Base-by-base conservation (phyloP, 2,329 filamentous ascomycete species). In the Aspergillus fijiensis region DNA sequence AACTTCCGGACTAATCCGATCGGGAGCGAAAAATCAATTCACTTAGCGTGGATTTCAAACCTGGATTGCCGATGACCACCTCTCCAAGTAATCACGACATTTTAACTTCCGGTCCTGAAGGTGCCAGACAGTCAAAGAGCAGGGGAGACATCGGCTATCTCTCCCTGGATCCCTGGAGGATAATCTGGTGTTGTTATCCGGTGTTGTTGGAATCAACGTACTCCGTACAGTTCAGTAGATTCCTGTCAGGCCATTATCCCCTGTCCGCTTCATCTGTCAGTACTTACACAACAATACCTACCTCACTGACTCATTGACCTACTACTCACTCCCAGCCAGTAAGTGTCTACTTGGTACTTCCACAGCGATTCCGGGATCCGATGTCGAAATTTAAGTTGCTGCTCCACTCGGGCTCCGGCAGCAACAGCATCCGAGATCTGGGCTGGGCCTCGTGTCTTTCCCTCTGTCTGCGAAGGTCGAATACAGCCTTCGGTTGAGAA, bases 371-470 rank as follows among this genome's bases (percentile, higher is more conserved):
- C 23, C 23, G 35, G 14, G 25, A 25, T 54, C 33, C 21, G 33
- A 45, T 29, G 33, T 54, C 25, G 51, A 54, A 49, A 33, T 51
- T 59, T 59, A 59, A 54, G 57, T 59, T 59, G 21, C 33, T 49
- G 51, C 57, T 62, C 61, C 61, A 65, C 63, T 53, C 64, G 64
- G 64, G 55, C 53, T 42, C 55, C 64, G 62, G 64, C 62, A 55
- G 50, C 60, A 51, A 57, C 58, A 65, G 49, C 60, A 64, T 64
- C 63, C 63, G 63, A 61, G 60, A 64, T 64, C 64, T 63, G 57
- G 60, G 27, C 64, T 62, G 57, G 60, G 33, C 59, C 56, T 60
- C 59, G 56, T 59, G 57, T 62, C 53, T 48, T 25, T 45, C 23
- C n/a, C 33, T 12, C 12, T 35, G 33, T 35, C 14, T 11, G 14